Evolutionary conservation across 1,139 yeast species (phyloP).

Genomic region (Hansenula lynferdii): DNA sequence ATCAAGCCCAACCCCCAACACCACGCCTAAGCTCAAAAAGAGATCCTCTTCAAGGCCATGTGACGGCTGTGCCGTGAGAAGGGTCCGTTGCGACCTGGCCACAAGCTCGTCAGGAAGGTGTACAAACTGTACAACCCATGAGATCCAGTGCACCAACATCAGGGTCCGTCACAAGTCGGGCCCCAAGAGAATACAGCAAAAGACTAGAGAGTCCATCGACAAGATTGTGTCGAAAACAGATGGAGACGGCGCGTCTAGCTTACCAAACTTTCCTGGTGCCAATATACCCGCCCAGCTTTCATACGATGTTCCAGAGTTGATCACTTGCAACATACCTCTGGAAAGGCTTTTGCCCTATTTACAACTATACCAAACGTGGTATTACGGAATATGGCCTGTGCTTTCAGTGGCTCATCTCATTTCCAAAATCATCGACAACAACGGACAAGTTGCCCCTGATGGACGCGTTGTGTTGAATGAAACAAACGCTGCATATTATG

Average conservation of each 20-base stretch:
- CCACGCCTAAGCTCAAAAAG: background rate
- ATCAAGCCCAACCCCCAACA: background rate
- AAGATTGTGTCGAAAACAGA: no score
- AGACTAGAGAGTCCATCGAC: constrained; percentile 12
- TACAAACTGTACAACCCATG: constrained; percentile 18
- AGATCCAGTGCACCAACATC: constrained; percentile 18
- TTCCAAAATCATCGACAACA: constrained; percentile 7
- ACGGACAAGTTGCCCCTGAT: background rate
- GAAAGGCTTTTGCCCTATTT: constrained; percentile 17
- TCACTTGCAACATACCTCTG: constrained; percentile 3
- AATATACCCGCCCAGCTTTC: no score
- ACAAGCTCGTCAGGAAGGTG: constrained; percentile 11
- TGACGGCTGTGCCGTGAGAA: constrained; percentile 22
- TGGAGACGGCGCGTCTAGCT: no score
- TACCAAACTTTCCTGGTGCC: no score
- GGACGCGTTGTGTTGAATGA: constrained; percentile 1
- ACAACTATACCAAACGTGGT: constrained; percentile 21
- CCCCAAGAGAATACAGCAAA: constrained; percentile 19
- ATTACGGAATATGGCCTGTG: constrained; percentile 22
- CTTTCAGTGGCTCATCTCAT: constrained; percentile 13
- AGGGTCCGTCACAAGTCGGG: constrained; percentile 20
- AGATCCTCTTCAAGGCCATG: constrained; percentile 17
- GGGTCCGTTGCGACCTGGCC: constrained; percentile 18
- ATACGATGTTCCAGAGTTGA: no score
- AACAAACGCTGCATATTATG: constrained; percentile 14